Conservation (phyloP, 768 basidiomycete genomes). For the Termitomyces sp. region DNA sequence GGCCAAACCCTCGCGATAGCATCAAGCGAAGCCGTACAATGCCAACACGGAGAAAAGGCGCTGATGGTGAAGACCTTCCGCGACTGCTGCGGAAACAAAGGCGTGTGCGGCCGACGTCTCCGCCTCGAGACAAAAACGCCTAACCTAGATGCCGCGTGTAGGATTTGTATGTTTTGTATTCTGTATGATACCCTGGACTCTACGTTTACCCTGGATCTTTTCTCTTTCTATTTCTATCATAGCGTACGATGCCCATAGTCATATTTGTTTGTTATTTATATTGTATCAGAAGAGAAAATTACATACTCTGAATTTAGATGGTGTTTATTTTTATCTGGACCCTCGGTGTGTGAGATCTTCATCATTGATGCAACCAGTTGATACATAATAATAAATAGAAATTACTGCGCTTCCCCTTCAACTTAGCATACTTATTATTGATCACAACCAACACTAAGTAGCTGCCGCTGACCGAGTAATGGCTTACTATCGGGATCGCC, state of each 20-base stretch:
- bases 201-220: conserved; percentile 16
- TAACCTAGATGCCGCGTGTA: background rate
- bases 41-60: conserved; percentile 38
- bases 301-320: background rate
- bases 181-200: conserved; percentile 16
- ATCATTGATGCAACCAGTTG: background rate
- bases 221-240: background rate
- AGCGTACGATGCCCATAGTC: conserved; percentile 5
- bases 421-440: background rate
- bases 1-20: conserved; percentile 18
- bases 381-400: background rate
- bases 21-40: conserved; percentile 62
- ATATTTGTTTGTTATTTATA: conserved; percentile 5
- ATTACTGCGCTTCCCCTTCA: background rate
- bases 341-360: background rate
- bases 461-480: background rate
- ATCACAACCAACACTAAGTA: background rate
- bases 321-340: background rate
- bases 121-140: conserved; percentile 6
- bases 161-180: background rate
- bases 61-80: conserved; percentile 28
- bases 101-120: conserved; percentile 29
- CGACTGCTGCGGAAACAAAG: conserved; percentile 48
- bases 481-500: conserved; percentile 15
- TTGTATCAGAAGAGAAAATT: background rate